Evolutionary conservation across 2,329 filamentous ascomycete genomes (phyloP), one percentile per base, ranked within the genome.

Genomic region (Aspergillus sp.): DNA sequence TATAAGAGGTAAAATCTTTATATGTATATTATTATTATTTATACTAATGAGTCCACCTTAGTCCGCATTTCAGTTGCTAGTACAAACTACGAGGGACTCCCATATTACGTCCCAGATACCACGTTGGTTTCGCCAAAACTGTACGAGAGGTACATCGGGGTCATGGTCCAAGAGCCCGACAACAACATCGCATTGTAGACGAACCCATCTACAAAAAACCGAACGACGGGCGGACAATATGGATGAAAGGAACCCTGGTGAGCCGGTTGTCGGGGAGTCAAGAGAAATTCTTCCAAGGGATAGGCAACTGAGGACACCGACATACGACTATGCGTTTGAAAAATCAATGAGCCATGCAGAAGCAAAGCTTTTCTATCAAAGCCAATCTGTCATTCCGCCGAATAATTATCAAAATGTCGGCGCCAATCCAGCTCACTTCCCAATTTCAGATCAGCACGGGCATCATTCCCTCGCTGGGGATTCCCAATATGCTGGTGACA

Each of bases 281-380:
- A 59, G 61, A 13, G 66, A 68, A 24, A 67, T 77, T 34, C 68
- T 77, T 20, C 69, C 74, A 40, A 69, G 75, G 62, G 77, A 78
- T 59, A 70, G 68, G 41, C 82, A 85, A 70, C 77, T 81, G 57
- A 88, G 88, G 71, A 96, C 92, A 8, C 90, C 93, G 19, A 96
- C 92, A 71, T 97, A 96, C 77, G 93, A 97, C 75, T 91, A 93
- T 69, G 89, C 93, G 52, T 90, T 91, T 53, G 95, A 99, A 76
- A 96, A 95, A 68, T 90, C 93, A 70, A 89, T 96, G 86, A 96
- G 89, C 69, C 92, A 96, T 74, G 88, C 90, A 24, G 95, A 99
- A 73, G 91, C 93, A 59, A 98, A 96, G 75, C 83, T 97, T 61
- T 96, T 98, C 78, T 99, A 96, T 74, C 93, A 97, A 77, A 84